These are phyloP conservation scores for Acer yangbiense DNA, from an alignment of 345 rosid species.

Conservation along the genomic window DNA sequence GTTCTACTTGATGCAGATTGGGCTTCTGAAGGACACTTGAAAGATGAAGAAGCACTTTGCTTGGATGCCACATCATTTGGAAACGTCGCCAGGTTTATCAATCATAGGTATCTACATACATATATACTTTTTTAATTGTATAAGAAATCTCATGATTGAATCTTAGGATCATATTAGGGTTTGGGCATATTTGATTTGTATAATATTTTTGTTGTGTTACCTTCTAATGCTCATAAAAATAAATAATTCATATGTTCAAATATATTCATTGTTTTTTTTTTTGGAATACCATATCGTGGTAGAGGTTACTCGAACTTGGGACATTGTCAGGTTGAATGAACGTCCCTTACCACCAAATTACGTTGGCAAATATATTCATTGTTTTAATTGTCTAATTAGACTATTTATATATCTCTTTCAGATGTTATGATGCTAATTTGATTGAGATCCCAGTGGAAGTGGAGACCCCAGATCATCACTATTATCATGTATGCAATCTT, in stretches of 20 bases:
- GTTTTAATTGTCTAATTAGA: neutral
- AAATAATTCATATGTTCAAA: too few relatives aligned
- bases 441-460: slow-evolving; percentile 61
- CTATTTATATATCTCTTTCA: slow-evolving; percentile 18
- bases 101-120: slow-evolving; percentile 49
- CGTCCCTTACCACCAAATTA: too few relatives aligned
- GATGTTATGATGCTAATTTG: slow-evolving; percentile 59
- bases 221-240: too few relatives aligned
- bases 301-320: too few relatives aligned
- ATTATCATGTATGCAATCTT: slow-evolving; percentile 46
- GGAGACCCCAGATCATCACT: slow-evolving; percentile 69
- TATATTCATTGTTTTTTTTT: too few relatives aligned
- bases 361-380: too few relatives aligned
- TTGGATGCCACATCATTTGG: slow-evolving; percentile 56
- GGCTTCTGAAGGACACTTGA: slow-evolving; percentile 49
- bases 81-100: slow-evolving; percentile 59
- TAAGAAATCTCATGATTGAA: too few relatives aligned
- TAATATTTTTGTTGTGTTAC: too few relatives aligned
- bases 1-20: slow-evolving; percentile 64
- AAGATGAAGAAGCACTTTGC: slow-evolving; percentile 65
- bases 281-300: too few relatives aligned
- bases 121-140: neutral
- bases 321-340: too few relatives aligned
- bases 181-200: too few relatives aligned
- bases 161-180: too few relatives aligned